Conservation (phyloP, 306 rosid species). For the Calophaca sinica region DNA sequence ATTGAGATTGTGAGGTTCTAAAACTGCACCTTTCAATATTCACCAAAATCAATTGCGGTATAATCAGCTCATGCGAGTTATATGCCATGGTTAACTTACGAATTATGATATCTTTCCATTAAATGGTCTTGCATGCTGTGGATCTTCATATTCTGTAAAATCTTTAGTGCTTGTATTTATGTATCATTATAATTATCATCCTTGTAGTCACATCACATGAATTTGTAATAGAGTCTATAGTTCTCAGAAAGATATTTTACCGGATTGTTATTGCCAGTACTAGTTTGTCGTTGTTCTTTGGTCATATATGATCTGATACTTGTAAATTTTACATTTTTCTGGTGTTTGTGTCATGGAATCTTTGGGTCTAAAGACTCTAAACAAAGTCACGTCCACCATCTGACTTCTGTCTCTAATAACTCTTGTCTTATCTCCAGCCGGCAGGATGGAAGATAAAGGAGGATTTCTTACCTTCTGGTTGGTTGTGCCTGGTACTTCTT, state of each 20-base stretch:
- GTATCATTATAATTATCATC: slow-evolving; percentile 17
- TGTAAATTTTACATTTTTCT: slow-evolving; percentile 34
- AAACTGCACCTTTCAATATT: background rate
- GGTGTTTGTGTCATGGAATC: slow-evolving; percentile 15
- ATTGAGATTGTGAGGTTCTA: background rate
- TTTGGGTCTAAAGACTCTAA: slow-evolving; percentile 11
- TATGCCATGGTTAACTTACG: background rate
- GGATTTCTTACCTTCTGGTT: slow-evolving; percentile 88
- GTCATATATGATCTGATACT: slow-evolving; percentile 20
- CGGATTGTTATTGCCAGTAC: background rate
- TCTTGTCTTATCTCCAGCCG: slow-evolving; percentile 72
- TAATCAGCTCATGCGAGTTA: background rate
- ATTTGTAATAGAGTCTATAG: background rate
- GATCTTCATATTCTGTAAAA: slow-evolving; percentile 23
- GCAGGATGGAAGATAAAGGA: slow-evolving; percentile 92
- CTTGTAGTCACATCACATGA: background rate
- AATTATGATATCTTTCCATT: background rate
- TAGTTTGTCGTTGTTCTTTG: slow-evolving; percentile 1
- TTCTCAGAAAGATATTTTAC: slow-evolving; percentile 24
- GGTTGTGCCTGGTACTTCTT: slow-evolving; percentile 87
- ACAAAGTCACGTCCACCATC: slow-evolving; percentile 25
- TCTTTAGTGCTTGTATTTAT: background rate
- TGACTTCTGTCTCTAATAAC: slow-evolving; percentile 30
- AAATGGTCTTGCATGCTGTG: background rate
- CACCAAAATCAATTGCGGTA: background rate